Base-by-base conservation (phyloP, 2,329 filamentous ascomycete genomes). In the Hypoxylon sp. region DNA sequence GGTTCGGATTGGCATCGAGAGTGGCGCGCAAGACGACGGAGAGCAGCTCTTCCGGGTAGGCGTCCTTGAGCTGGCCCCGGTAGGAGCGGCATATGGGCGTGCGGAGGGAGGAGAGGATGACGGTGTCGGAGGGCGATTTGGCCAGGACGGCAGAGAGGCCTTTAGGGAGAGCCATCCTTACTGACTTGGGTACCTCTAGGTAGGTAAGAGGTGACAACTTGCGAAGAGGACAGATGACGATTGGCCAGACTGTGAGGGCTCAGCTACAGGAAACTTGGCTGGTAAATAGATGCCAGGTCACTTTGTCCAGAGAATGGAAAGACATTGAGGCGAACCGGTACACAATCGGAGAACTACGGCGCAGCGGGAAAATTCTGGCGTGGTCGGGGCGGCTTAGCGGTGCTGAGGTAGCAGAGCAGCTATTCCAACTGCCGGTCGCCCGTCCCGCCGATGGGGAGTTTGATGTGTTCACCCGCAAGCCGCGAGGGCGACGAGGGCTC, bases 21-120 rank as follows among this genome's bases (percentile, higher is more conserved):
- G 90, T 93, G 17, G 89, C 89, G 56, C 73, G 73, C n/a, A 86
- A 77, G 18, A 85, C 89, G 37, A 81, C 77, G 18, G 88, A 83
- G 50, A 97, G 89, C 51, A 97, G 83, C 75, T 97, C 91, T 75
- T 97, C 93, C 13, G 95, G 92, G 77, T 94, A 93, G 45, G 93
- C 88, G 73, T 96, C 90, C 75, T 91, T 91, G 70, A 97, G 86
- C 15, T 85, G 83, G 70, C 93, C 93, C 71, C 91, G 91, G 79
- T 92, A 89, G 35, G 92, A 86, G 63, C 91, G 87, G 58, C 90
- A 94, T 64, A 97, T 83, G 35, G 93, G 90, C 6, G 93, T 97
- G 67, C 93, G 91, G 35, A 97, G 83, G n/a, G 92, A 87, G 17
- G 92, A 96, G 68, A 97, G 87, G 72, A 97, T 89, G 68, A 97